Conservation (phyloP, 768 basidiomycete species). For the Cystobasidium ongulense region DNA sequence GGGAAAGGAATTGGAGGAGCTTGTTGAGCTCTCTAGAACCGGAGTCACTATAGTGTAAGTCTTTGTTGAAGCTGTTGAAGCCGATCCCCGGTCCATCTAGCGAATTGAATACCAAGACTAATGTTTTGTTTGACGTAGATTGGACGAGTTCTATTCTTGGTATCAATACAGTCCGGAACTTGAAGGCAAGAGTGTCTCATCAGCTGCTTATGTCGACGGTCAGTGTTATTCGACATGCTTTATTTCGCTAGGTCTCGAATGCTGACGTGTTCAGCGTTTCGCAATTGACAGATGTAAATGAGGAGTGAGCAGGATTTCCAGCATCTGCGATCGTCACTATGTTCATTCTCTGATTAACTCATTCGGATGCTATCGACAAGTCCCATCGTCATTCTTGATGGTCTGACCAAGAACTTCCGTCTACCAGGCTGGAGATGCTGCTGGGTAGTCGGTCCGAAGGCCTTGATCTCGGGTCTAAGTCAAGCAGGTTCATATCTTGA, state of each 20-base stretch:
- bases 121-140: slow-evolving; percentile 15
- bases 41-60: slow-evolving; percentile 59
- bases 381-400: slow-evolving; percentile 75
- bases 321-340: neutral
- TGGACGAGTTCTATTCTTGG: slow-evolving; percentile 59
- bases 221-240: no score
- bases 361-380: neutral
- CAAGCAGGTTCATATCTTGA: slow-evolving; percentile 91
- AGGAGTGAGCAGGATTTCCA: slow-evolving; percentile 49
- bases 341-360: no score
- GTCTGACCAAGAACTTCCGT: slow-evolving; percentile 93
- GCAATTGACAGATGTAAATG: slow-evolving; percentile 38
- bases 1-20: slow-evolving; percentile 70
- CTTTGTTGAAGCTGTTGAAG: neutral
- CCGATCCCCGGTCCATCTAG: neutral
- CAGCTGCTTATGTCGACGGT: slow-evolving; percentile 42
- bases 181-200: slow-evolving; percentile 26
- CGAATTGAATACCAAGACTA: no score
- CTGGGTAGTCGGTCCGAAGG: slow-evolving; percentile 80
- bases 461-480: slow-evolving; percentile 77
- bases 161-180: slow-evolving; percentile 35
- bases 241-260: slow-evolving; percentile 44
- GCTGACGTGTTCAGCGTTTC: neutral
- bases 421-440: slow-evolving; percentile 76
- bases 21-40: slow-evolving; percentile 63